Base-by-base conservation (phyloP, 306 rosid species). In the Dryas alaskensis region DNA sequence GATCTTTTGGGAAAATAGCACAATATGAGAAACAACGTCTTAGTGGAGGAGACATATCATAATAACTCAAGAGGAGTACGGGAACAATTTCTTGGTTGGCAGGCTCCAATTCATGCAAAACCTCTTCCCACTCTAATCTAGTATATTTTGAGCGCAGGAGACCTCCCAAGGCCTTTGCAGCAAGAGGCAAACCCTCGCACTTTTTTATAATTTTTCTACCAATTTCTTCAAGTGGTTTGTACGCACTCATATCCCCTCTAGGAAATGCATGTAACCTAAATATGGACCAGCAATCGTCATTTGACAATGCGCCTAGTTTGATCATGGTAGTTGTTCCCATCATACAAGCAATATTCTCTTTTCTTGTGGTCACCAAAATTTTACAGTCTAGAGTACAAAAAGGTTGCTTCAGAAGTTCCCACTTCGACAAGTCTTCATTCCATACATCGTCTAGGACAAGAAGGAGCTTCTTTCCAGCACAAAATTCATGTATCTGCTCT, bases 1-100 rank as follows among this genome's bases (percentile, higher is more conserved):
- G 42, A 42, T 69, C 80, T 19, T 49, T 60, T 1, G 80, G 75
- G 22, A 76, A 76, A 2, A 69, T 31, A 0, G 75, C 74, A 49
- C 80, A 68, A 39, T 67, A 76, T 37, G 52, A 58, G 31, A 76
- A 68, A 50, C 80, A 76, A 39, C 80, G 27, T 40, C 54, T 51
- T 19, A 37, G 61, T n/a, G n/a, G 13, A 22, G 78, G 61, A 19
- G 78, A 42, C 54, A 73, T 17, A 50, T 63, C 78, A 50, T 37
- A 64, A 22, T 61, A 73, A 25, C 77, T 51, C 5, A 73, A 37
- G 53, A 49, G 31, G 2, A 73, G 65, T 10, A 68, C 62, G 51
- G 25, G 59, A 73, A 62, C n/a, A 17, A 61, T 42, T 19, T 53
- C 44, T n/a, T 10, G 8, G 27, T 22, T 52, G 10, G 48, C 65